A percentile compares a stretch with the other conserved stretches of the same genome.
Evolutionary conservation across 768 basidiomycete species (phyloP).

Genomic region (Tylopilus plumbeoviolaceoides): DNA sequence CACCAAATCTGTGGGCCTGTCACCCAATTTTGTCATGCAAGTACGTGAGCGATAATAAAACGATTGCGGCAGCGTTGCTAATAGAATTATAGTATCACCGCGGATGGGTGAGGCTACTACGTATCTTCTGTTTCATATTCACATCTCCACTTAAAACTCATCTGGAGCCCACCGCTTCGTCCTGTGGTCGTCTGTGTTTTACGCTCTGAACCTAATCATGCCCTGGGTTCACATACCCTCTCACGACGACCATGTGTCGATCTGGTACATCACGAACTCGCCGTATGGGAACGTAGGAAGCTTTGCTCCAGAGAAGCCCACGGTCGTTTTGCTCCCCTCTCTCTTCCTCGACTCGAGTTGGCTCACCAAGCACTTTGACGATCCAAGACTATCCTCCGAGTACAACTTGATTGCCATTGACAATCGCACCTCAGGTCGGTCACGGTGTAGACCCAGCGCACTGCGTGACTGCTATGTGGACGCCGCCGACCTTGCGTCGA

Average conservation of each 20-base stretch:
- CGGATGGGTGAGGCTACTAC: slow-evolving; percentile 2
- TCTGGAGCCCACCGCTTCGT: slow-evolving; percentile 4
- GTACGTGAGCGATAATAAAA: slow-evolving; percentile 9
- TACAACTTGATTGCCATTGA: slow-evolving; percentile 79
- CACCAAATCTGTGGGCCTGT: slow-evolving; percentile 1
- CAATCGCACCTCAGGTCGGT: slow-evolving; percentile 59
- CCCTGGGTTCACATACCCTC: slow-evolving; percentile 66
- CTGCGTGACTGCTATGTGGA: slow-evolving; percentile 74
- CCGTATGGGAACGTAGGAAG: slow-evolving; percentile 54
- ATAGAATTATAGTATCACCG: no score
- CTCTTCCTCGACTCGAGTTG: slow-evolving; percentile 66
- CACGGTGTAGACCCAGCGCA: slow-evolving; percentile 47
- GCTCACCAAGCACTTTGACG: slow-evolving; percentile 63
- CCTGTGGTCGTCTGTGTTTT: slow-evolving; percentile 3
- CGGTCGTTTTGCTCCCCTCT: slow-evolving; percentile 65
- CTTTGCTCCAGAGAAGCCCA: slow-evolving; percentile 63
- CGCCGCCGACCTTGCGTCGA: slow-evolving; percentile 70
- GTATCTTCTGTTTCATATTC: slow-evolving; percentile 3
- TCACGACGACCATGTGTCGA: slow-evolving; percentile 60
- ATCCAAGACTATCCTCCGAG: slow-evolving; percentile 50
- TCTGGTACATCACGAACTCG: slow-evolving; percentile 71
- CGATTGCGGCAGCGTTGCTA: slow-evolving; percentile 16
- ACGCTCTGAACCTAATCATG: slow-evolving; percentile 46
- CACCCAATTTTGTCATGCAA: slow-evolving; percentile 19
- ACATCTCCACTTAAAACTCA: slow-evolving; percentile 20